Conservation (phyloP, 2,329 filamentous ascomycete species). For the Camillea tinctor region DNA sequence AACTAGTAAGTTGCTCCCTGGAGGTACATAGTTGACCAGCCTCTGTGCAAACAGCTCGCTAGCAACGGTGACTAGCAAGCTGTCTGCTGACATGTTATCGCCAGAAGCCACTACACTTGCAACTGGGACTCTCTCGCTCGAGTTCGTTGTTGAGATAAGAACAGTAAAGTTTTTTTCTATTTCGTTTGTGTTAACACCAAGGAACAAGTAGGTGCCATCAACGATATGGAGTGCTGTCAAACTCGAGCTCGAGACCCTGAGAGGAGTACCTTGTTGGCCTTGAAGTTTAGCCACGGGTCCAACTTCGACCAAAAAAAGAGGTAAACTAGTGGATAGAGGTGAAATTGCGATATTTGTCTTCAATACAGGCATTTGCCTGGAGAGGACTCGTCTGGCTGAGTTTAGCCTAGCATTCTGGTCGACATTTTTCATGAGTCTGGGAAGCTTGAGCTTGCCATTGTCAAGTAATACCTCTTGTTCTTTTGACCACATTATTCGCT, state of each 20-base stretch:
- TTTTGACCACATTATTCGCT: conserved; percentile 8
- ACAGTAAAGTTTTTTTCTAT: neutral
- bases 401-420: conserved; percentile 12
- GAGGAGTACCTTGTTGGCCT: neutral
- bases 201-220: conserved; percentile 1
- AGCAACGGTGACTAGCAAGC: neutral
- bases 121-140: conserved; percentile 18
- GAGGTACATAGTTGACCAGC: neutral
- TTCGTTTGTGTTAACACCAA: neutral
- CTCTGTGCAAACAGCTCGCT: conserved; percentile 4
- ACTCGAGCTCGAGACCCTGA: conserved; percentile 2
- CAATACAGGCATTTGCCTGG: neutral
- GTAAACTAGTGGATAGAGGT: neutral
- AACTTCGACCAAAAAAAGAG: neutral
- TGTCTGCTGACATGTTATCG: neutral
- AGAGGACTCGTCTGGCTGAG: conserved; percentile 5
- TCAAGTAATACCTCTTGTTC: conserved; percentile 10
- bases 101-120: neutral
- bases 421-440: neutral
- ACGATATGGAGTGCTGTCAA: conserved; percentile 1
- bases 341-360: conserved; percentile 3
- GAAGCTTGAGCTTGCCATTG: conserved; percentile 4
- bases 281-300: too few species aligned
- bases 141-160: conserved; percentile 1
- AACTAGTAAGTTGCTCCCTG: neutral